Percentiles rank a stretch among this genome's conserved stretches.
Evolutionary conservation across 345 rosid species (phyloP).

Genomic region (Rubroshorea leprosula): DNA sequence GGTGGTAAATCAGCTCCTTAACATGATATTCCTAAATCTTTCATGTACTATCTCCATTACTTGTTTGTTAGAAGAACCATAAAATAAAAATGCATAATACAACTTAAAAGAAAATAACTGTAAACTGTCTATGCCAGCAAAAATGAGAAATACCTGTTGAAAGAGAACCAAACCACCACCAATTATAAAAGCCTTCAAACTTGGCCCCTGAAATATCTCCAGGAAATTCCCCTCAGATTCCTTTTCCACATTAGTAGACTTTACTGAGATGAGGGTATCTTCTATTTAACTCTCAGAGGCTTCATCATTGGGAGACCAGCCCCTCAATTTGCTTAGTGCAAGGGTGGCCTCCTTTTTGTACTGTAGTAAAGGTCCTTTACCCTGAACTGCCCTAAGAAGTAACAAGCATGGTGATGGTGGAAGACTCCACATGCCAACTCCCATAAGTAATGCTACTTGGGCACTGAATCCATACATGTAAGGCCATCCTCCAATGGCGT

Average conservation of each 20-base stretch:
- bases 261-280: too few relatives aligned
- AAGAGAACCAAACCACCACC: slow-evolving; percentile 94
- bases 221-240: slow-evolving; percentile 63
- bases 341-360: slow-evolving; percentile 72
- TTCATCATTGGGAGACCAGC: too few relatives aligned
- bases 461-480: slow-evolving; percentile 79
- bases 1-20: slow-evolving; percentile 14
- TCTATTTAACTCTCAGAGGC: too few relatives aligned
- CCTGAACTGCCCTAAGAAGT: slow-evolving; percentile 85
- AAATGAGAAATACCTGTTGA: slow-evolving; percentile 61
- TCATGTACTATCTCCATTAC: neutral
- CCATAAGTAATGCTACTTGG: slow-evolving; percentile 74
- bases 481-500: slow-evolving; percentile 87
- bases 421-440: slow-evolving; percentile 83
- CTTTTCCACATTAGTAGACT: slow-evolving; percentile 49
- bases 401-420: slow-evolving; percentile 97
- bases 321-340: slow-evolving; percentile 70
- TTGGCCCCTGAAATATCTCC: slow-evolving; percentile 84
- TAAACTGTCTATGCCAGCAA: too few relatives aligned
- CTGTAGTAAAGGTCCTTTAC: slow-evolving; percentile 67
- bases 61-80: neutral
- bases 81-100: too few relatives aligned
- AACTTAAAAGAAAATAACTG: too few relatives aligned
- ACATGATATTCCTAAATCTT: slow-evolving; percentile 7
- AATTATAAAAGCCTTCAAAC: slow-evolving; percentile 84